These are phyloP conservation scores for Monascus ruber DNA, from an alignment of 2,329 filamentous ascomycete species.

Conservation along the genomic window DNA sequence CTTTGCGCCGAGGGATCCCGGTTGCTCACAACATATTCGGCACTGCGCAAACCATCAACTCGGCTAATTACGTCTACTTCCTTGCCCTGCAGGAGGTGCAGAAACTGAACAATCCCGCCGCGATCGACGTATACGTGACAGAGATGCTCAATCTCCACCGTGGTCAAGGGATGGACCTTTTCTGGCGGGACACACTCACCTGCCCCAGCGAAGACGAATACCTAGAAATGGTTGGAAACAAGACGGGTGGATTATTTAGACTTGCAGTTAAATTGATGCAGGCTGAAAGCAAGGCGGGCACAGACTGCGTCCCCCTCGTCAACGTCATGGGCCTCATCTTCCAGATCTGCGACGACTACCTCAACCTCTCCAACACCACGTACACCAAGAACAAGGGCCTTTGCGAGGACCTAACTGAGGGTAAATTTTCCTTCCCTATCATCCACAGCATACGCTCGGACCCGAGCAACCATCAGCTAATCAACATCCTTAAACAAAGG, in stretches of 20 bases:
- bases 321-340: constrained; percentile 41
- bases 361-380: constrained; percentile 61
- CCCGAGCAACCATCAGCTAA: constrained; percentile 51
- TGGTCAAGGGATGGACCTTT: constrained; percentile 39
- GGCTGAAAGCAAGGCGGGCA: constrained; percentile 26
- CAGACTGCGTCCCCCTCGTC: constrained; percentile 52
- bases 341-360: constrained; percentile 59
- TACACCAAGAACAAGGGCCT: constrained; percentile 87
- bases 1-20: constrained; percentile 37
- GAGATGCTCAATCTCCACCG: constrained; percentile 37
- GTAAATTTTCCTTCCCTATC: constrained; percentile 92
- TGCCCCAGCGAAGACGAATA: constrained; percentile 39
- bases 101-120: constrained; percentile 27
- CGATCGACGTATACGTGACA: constrained; percentile 34
- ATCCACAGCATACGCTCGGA: constrained; percentile 79
- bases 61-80: constrained; percentile 40
- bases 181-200: constrained; percentile 36
- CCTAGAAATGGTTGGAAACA: constrained; percentile 39
- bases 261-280: constrained; percentile 37
- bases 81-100: constrained; percentile 32
- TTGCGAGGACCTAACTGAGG: constrained; percentile 90
- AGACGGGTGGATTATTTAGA: constrained; percentile 38
- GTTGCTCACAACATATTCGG: constrained; percentile 41
- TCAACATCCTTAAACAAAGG: constrained; percentile 89
- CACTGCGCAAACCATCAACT: constrained; percentile 41